Conservation (phyloP, 2,329 filamentous ascomycete species). For the Alternaria triticimaculans region DNA sequence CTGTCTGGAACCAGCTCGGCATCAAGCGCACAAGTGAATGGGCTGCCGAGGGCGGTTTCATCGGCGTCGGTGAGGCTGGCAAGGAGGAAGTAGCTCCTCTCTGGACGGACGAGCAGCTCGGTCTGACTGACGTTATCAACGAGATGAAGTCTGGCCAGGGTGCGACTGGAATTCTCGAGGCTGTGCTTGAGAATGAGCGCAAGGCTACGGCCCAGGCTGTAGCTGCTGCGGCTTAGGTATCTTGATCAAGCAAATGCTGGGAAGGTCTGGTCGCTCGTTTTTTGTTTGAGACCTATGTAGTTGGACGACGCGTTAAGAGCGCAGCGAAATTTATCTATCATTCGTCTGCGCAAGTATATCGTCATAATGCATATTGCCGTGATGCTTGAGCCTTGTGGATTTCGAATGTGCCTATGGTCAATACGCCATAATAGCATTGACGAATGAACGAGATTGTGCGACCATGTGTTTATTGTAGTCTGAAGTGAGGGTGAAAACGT, state of each 20-base stretch:
- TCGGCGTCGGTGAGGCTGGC: conserved; percentile 82
- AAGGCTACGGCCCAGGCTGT: conserved; percentile 52
- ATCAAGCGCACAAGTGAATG: conserved; percentile 95
- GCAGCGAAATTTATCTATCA: conserved; percentile 8
- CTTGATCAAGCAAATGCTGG: neutral
- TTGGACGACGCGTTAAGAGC: neutral
- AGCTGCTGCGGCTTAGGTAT: conserved; percentile 49
- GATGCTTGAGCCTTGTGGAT: neutral
- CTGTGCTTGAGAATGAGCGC: conserved; percentile 56
- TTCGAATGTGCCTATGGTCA: fast-evolving
- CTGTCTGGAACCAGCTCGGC: conserved; percentile 84
- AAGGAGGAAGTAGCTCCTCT: conserved; percentile 71
- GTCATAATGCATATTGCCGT: neutral
- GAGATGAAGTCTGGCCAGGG: conserved; percentile 62
- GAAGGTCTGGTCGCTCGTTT: conserved; percentile 42
- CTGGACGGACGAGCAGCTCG: conserved; percentile 90
- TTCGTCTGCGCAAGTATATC: neutral
- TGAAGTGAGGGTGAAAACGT: neutral
- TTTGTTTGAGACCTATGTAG: conserved; percentile 31
- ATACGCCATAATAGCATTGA: neutral
- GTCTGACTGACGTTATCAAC: conserved; percentile 62
- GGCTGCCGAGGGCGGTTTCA: conserved; percentile 89
- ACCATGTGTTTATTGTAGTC: neutral
- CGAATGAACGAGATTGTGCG: fast-evolving
- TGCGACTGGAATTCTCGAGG: conserved; percentile 56